Base-by-base conservation (phyloP, 148 eudicot species). In the Silene uniflora region DNA sequence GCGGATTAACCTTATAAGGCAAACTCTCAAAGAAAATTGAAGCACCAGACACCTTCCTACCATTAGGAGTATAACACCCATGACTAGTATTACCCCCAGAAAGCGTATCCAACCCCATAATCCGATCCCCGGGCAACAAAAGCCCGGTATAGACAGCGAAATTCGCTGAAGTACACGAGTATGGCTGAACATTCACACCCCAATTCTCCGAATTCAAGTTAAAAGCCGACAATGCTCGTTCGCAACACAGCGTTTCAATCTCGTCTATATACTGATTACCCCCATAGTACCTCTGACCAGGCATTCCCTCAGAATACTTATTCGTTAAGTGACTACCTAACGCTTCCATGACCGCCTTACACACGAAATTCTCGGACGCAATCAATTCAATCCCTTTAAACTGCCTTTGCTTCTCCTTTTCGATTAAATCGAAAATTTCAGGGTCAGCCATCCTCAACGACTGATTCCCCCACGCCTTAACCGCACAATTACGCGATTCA, bases 171-270 rank as follows among this genome's bases (percentile, higher is more conserved):
- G 97, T 89, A 72, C 98, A 89, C 0, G 98, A 93, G 73, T 91
- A 93, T 4, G 97, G 94, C 73, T 93, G 98, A 35, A 93, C 98
- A 81, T 93, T 89, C 7, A 93, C 98, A 60, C 97, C 98, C 98
- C 98, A 93, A 59, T 81, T 74, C 56, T 87, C 92, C 0, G 87
- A 49, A 68, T 78, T 88, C 3, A 93, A 78, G 3, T 85, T 86
- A 81, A 91, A 93, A 59, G 97, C 98, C 13, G 84, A 84, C 84
- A 93, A 84, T 4, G 97, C 98, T 0, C 98, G 87, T 16, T 87
- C 86, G 39, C 91, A 81, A 60, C 98, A 93, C 16, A 93, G 68
- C 2, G 68, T 81, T 78, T 91, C 98, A 44, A 93, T 91, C 81
- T 91, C 91, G 71, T 93, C 98, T 42, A 93, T 93, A 74, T 85